Evolutionary conservation across 176 grass and related monocot species (phyloP).

Genomic region (Oryza meyeriana): DNA sequence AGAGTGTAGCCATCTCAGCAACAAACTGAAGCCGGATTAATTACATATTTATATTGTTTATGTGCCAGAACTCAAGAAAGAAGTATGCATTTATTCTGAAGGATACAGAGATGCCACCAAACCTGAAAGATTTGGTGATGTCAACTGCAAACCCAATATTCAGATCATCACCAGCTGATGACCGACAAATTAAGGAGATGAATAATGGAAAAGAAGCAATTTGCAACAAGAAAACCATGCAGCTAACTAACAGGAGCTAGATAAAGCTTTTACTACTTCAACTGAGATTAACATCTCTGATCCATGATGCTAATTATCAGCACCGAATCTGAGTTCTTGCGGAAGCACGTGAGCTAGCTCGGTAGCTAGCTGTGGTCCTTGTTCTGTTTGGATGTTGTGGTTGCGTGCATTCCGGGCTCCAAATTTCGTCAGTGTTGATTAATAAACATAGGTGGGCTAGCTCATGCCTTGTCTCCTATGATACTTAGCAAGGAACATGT

Average conservation of each 20-base stretch:
- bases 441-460: conserved; percentile 4
- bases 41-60: not conserved
- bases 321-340: conserved; percentile 10
- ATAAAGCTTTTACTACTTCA: not conserved
- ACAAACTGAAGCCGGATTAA: not conserved
- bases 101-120: conserved; percentile 25
- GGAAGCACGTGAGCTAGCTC: conserved; percentile 15
- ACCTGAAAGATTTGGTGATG: conserved; percentile 27
- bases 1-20: conserved; percentile 34
- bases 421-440: conserved; percentile 25
- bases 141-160: not conserved
- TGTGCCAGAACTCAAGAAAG: not conserved
- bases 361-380: conserved; percentile 17
- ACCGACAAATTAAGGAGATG: conserved; percentile 13
- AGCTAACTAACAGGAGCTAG: not conserved
- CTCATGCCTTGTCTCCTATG: conserved; percentile 34
- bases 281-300: not conserved
- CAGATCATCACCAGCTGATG: conserved; percentile 6
- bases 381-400: not conserved
- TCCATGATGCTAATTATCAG: not conserved
- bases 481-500: not conserved
- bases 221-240: not conserved
- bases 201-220: not conserved
- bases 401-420: conserved; percentile 41
- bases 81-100: not conserved